Percentiles rank a stretch among this genome's conserved stretches.
These are phyloP conservation scores for Acanthamoeba castellanii DNA, from an alignment of 208 protist species.

Conservation along the genomic window DNA sequence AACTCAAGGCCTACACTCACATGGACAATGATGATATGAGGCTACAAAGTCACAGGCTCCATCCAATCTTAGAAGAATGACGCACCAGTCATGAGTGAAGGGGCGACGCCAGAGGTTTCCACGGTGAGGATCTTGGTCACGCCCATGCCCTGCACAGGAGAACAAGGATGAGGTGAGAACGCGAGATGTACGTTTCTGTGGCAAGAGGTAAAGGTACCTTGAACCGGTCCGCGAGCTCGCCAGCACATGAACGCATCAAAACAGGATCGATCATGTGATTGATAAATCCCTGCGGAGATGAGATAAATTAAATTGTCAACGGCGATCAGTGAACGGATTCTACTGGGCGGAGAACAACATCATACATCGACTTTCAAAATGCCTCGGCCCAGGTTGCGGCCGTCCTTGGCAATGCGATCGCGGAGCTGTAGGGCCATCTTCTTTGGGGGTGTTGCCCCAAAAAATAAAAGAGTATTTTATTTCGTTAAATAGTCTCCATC, in stretches of 20 bases:
- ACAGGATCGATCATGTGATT: slow-evolving; percentile 36
- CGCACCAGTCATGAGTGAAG: slow-evolving; percentile 18
- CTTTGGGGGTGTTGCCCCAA: background rate
- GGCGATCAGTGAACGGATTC: no score
- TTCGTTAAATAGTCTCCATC: no score
- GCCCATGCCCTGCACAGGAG: background rate
- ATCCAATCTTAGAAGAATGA: no score
- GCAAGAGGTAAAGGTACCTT: background rate
- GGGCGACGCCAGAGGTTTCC: slow-evolving; percentile 10
- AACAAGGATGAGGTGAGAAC: background rate
- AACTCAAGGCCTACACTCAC: background rate
- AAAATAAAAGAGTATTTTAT: no score
- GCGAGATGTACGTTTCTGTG: background rate
- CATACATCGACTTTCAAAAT: slow-evolving; percentile 15
- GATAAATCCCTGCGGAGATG: background rate
- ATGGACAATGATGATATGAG: background rate
- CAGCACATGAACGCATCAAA: background rate
- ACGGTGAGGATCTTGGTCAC: slow-evolving; percentile 28
- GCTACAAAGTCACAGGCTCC: background rate
- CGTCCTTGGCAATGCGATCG: slow-evolving; percentile 1
- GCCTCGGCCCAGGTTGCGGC: slow-evolving; percentile 7
- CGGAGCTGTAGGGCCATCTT: background rate
- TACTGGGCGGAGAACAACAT: background rate
- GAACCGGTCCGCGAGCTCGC: background rate
- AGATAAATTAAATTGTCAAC: no score